Evolutionary conservation across 805 yeast species (phyloP).

Genomic region (Pichia phayaonensis): DNA sequence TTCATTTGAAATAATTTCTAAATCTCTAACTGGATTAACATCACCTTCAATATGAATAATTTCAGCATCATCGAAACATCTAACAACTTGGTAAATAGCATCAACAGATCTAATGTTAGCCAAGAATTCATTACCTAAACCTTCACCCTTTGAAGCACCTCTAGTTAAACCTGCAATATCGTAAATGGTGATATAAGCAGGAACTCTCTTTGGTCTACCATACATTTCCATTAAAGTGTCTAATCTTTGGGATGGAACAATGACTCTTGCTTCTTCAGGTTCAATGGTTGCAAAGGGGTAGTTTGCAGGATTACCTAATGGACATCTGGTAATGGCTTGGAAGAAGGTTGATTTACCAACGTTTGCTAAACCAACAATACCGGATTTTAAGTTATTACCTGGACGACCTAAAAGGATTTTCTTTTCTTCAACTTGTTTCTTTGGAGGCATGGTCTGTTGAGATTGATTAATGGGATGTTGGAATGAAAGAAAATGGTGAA

Average conservation of each 20-base stretch:
- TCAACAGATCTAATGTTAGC: conserved; percentile 96
- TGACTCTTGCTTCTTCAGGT: conserved; percentile 95
- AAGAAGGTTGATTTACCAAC: conserved; percentile 97
- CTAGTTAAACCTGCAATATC: conserved; percentile 98
- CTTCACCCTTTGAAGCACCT: conserved; percentile 96
- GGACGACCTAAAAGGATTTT: conserved; percentile 33
- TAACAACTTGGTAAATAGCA: conserved; percentile 94
- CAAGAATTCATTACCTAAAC: conserved; percentile 95
- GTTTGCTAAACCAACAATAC: conserved; percentile 91
- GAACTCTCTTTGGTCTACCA: conserved; percentile 78
- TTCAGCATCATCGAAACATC: conserved; percentile 97
- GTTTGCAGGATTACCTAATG: conserved; percentile 94
- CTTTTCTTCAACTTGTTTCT: conserved; percentile 33
- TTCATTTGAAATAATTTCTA: conserved; percentile 86
- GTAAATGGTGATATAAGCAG: conserved; percentile 86
- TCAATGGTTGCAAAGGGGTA: conserved; percentile 97
- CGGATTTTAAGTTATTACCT: conserved; percentile 44
- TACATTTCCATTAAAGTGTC: conserved; percentile 69
- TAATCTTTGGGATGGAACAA: conserved; percentile 85
- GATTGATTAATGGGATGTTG: background rate
- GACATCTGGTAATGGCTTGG: conserved; percentile 92
- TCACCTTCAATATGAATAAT: conserved; percentile 96
- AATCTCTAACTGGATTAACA: conserved; percentile 91
- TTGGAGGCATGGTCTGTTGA: conserved; percentile 28
- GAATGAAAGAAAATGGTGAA: too few relatives aligned